Conservation (phyloP, 2,329 filamentous ascomycete genomes). For the Coniochaeta hoffmannii region DNA sequence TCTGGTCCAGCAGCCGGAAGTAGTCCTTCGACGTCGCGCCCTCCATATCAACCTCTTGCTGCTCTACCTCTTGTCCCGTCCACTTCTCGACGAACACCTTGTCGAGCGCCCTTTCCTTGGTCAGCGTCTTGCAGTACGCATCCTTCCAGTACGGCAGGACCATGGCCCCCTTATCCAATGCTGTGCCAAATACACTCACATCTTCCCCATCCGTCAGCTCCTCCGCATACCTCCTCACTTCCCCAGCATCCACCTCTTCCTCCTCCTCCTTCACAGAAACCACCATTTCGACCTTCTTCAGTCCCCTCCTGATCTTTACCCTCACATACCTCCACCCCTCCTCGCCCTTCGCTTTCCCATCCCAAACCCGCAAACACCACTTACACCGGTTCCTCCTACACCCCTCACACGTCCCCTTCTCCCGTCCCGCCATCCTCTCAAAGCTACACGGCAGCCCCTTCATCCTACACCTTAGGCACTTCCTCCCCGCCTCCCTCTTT, state of each 20-base stretch:
- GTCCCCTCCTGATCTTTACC: background rate
- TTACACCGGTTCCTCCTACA: background rate
- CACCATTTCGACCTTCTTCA: background rate
- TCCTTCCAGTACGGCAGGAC: slow-evolving; percentile 1
- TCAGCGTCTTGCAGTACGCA: background rate
- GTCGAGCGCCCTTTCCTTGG: background rate
- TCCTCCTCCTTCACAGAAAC: background rate
- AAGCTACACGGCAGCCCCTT: background rate
- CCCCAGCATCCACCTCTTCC: background rate
- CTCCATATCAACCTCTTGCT: background rate
- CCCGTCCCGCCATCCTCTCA: background rate
- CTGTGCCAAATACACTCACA: background rate
- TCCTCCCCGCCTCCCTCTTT: background rate
- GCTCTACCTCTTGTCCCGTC: background rate
- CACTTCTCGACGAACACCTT: background rate
- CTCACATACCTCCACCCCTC: background rate
- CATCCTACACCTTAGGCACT: background rate
- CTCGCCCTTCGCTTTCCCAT: background rate
- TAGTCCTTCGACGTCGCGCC: background rate
- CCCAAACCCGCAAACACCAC: background rate
- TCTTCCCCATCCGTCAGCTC: background rate
- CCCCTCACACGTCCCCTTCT: background rate
- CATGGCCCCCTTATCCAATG: background rate
- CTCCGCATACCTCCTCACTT: background rate
- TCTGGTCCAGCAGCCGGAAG: background rate